These are phyloP conservation scores for Anthracocystis walkeri DNA, from an alignment of 1,284 basidiomycete genomes.

Conservation along the genomic window DNA sequence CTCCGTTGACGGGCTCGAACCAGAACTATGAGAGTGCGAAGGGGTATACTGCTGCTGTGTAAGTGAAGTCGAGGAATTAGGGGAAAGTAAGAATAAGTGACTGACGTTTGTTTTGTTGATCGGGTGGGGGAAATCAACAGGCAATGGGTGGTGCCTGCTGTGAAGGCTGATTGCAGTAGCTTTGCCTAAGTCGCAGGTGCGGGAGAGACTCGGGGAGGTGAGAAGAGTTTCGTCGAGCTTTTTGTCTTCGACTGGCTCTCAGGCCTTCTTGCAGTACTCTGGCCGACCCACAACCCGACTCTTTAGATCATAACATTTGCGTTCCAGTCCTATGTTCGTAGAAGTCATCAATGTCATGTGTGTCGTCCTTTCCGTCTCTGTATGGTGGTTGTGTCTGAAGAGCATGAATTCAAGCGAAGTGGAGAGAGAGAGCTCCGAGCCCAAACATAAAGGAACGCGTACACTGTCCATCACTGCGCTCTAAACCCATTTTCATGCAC, in stretches of 20 bases:
- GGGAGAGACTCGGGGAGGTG: too few species aligned
- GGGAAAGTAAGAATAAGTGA: background rate
- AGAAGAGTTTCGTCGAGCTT: too few species aligned
- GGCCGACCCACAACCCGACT: too few species aligned
- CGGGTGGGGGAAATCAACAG: background rate
- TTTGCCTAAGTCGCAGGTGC: constrained; percentile 15
- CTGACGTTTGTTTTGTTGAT: background rate
- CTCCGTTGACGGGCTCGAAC: constrained; percentile 3
- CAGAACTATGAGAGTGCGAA: background rate
- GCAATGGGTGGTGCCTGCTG: constrained; percentile 25
- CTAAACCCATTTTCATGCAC: background rate
- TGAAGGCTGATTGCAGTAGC: constrained; percentile 10
- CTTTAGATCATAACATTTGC: too few species aligned
- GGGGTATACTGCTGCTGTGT: constrained; percentile 36
- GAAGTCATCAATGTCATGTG: too few species aligned
- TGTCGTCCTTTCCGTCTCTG: too few species aligned
- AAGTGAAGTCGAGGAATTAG: background rate
- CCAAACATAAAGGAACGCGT: background rate
- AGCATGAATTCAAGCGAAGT: background rate
- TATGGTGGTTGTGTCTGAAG: background rate
- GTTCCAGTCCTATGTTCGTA: too few species aligned
- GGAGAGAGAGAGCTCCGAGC: background rate
- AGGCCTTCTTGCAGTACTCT: too few species aligned
- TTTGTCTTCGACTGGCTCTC: too few species aligned
- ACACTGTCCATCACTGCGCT: constrained; percentile 15